These are phyloP conservation scores for Monilinia polystroma DNA, from an alignment of 2,329 filamentous ascomycete species.

Conservation along the genomic window DNA sequence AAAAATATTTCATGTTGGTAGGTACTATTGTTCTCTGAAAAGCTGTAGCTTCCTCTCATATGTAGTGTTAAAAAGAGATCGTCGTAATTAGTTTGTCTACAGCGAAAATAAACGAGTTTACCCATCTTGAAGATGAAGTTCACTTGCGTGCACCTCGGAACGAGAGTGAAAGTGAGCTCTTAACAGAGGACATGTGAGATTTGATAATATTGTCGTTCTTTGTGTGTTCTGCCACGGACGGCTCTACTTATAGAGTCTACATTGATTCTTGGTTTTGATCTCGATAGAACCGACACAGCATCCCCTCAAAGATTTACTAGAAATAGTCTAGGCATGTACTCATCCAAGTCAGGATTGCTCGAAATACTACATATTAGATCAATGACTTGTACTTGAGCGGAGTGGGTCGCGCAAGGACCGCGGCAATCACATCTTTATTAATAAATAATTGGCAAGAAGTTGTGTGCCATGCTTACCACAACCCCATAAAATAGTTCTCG, in stretches of 20 bases:
- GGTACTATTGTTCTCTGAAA: too few species aligned
- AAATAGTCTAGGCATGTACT: neutral
- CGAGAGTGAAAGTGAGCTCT: neutral
- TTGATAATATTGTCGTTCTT: neutral
- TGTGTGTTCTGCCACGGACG: neutral
- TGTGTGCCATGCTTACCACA: neutral
- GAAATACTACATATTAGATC: neutral
- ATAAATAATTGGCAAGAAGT: neutral
- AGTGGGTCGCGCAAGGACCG: too few species aligned
- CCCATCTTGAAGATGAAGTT: neutral
- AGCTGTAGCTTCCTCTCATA: neutral
- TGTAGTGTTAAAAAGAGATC: too few species aligned
- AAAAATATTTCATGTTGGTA: too few species aligned
- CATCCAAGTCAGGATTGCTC: neutral
- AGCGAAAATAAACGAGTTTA: neutral
- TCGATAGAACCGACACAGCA: neutral
- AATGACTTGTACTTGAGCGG: neutral
- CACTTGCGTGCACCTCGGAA: neutral
- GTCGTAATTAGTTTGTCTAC: neutral
- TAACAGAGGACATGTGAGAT: neutral
- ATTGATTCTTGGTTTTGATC: too few species aligned
- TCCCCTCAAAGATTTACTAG: neutral
- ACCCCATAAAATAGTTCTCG: conserved; percentile 12
- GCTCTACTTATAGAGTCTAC: neutral
- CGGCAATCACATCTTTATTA: neutral